Base-by-base conservation (phyloP, 768 basidiomycete species). In the Brasilioporus rufonigricans region DNA sequence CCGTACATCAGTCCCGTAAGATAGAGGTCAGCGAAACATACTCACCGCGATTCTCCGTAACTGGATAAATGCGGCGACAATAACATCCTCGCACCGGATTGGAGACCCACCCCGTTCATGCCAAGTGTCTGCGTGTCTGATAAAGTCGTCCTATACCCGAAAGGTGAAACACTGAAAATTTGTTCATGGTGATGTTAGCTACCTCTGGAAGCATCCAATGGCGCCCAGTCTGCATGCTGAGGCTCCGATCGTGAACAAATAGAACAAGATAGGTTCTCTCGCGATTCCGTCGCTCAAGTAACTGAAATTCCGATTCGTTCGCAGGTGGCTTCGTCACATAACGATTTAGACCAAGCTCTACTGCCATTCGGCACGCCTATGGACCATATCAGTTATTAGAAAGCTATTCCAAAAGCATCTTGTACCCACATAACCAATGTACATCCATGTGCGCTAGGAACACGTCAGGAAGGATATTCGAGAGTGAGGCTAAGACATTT, bases 141-240 rank as follows among this genome's bases (percentile, higher is more conserved):
- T 80, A 54, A 91, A 77, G 51, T 91, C 89, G 64, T 89, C 88
- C 74, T 78, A 54, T 31, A 44, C 11, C 6, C 47, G 52, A 52
- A 39, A 44, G 7, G 40, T 65, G 49, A 65, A 56, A 55, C 16
- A 33, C n/a, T 45, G 55, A 54, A 50, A 6, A 24, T n/a, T 50
- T 19, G 38, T 43, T 16, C 50, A 26, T 55, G 14, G 43, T 45
- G 43, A 44, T 23, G 19, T 23, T 47, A 57, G 21, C 33, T 58
- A 79, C 78, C 74, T 92, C 91, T 10, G 87, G 89, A 19, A 93
- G 78, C 91, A 93, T 93, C 89, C 89, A 92, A 56, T 83, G 84
- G 40, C 87, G 78, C 45, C 91, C 91, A 2, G 91, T 92, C 70
- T 93, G 91, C 70, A 87, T 91, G 71, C 86, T 88, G 44, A 93